Evolutionary conservation across 768 basidiomycete species (phyloP), one percentile per base, ranked within the genome.

Genomic region (Macrolepiota albuminosa): DNA sequence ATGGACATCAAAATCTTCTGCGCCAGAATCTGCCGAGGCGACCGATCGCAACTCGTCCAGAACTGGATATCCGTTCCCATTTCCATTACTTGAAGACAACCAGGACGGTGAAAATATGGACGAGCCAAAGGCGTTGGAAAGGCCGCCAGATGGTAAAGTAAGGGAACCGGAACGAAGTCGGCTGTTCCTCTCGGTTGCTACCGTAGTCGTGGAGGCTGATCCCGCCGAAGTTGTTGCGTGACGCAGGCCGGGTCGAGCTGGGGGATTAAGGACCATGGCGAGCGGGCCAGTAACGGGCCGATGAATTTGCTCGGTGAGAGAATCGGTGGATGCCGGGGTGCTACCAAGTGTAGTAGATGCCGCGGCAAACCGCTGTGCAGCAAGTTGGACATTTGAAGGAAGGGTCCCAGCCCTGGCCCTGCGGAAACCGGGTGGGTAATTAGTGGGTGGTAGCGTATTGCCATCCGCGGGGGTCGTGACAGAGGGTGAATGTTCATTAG

Each of bases 391-490:
- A 72, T 95, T 95, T 66, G 95, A 96, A 76, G 95, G 95, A 69
- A 98, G 84, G 80, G 95, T 98, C 59, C 95, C 96, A 66, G 95
- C 96, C 86, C 95, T 87, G 70, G 94, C 93, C 80, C 95, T 87
- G 77, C 93, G 86, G 73, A 94, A 96, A 62, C 92, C 91, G 57
- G 89, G 81, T 61, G 91, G 89, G 72, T 85, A 91, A 76, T 85
- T 89, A 71, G 87, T 85, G 64, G 87, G 81, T 67, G 90, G 84
- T 69, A 87, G 68, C 61, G 79, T 71, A 64, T 80, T 72, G 67
- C 76, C 76, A 74, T 89, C 87, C 68, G 76, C 79, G 57, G 83
- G 78, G 50, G 84, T 82, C 66, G 81, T 76, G 69, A 80, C 73
- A 68, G 84, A 81, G 68, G 86, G 76, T 62, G 81, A 73, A 64